Evolutionary conservation across 352 stramenopile species (phyloP).

Genomic region (Pythium brachiatum): DNA sequence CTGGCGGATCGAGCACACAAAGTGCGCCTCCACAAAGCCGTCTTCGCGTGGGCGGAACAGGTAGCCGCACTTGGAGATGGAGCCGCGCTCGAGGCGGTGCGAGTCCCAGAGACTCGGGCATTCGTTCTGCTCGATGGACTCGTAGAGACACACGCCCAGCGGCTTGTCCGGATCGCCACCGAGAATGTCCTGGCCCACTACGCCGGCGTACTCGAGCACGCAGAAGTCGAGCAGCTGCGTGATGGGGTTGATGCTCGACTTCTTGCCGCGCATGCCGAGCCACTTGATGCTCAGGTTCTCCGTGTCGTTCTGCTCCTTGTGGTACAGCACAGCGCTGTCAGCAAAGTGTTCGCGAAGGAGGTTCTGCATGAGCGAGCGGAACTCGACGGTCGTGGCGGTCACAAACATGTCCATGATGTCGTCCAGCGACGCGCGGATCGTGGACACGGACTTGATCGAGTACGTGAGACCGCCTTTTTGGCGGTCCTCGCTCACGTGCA

Average conservation of each 20-base stretch:
- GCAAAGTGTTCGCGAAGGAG: conserved; percentile 70
- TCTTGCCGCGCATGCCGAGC: conserved; percentile 66
- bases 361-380: conserved; percentile 70
- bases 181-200: conserved; percentile 53
- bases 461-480: conserved; percentile 83
- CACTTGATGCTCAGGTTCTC: conserved; percentile 82
- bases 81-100: conserved; percentile 64
- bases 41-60: conserved; percentile 66
- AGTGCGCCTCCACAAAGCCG: conserved; percentile 66
- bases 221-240: conserved; percentile 64
- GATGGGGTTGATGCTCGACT: conserved; percentile 45
- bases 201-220: conserved; percentile 71
- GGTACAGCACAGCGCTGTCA: conserved; percentile 71
- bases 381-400: conserved; percentile 48
- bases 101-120: conserved; percentile 71
- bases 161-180: conserved; percentile 41
- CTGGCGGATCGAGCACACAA: conserved; percentile 79
- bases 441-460: conserved; percentile 61
- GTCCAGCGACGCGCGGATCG: conserved; percentile 57
- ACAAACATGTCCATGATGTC: conserved; percentile 84
- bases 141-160: conserved; percentile 72
- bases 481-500: conserved; percentile 70
- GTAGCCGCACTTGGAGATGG: conserved; percentile 79
- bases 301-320: conserved; percentile 70
- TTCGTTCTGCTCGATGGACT: conserved; percentile 78